Evolutionary conservation across 2,329 filamentous ascomycete species (phyloP).

Genomic region (Aureobasidium namibiae): DNA sequence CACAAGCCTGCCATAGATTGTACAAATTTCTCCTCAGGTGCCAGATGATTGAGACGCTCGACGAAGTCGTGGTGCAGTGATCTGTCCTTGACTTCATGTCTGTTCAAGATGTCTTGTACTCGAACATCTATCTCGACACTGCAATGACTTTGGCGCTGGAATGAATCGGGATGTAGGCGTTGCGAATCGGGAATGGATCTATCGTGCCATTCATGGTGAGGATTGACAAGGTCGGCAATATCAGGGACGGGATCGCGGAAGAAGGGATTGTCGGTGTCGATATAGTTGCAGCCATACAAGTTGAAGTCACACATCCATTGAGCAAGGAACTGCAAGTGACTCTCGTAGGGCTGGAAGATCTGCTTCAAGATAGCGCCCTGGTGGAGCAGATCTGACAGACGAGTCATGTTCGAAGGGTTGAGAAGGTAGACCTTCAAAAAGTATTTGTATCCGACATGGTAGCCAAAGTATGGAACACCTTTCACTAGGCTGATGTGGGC

Average conservation of each 20-base stretch:
- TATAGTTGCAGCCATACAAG: constrained; percentile 84
- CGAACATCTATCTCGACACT: constrained; percentile 83
- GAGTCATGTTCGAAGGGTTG: constrained; percentile 78
- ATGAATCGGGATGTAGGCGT: constrained; percentile 53
- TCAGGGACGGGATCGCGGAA: constrained; percentile 72
- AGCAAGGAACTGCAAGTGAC: constrained; percentile 80
- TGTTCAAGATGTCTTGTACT: constrained; percentile 80
- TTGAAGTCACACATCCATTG: constrained; percentile 99
- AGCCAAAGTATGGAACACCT: constrained; percentile 91
- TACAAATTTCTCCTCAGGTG: constrained; percentile 69
- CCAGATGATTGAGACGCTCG: constrained; percentile 58
- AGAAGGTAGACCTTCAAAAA: constrained; percentile 94
- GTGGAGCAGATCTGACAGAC: constrained; percentile 75
- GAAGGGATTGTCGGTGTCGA: constrained; percentile 60
- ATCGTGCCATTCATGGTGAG: constrained; percentile 70
- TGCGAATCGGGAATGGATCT: constrained; percentile 53
- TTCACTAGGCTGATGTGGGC: constrained; percentile 89
- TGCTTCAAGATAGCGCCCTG: constrained; percentile 82
- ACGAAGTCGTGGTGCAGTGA: constrained; percentile 78
- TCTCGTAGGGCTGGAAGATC: constrained; percentile 85
- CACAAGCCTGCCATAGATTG: constrained; percentile 91
- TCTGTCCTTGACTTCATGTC: constrained; percentile 66
- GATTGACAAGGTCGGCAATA: constrained; percentile 53
- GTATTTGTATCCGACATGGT: constrained; percentile 81
- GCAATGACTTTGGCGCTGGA: constrained; percentile 79